A percentile compares a stretch with the other conserved stretches of the same genome.
phyloP scores from a whole-genome alignment of 306 rosid genomes.

The Cucurbita ficifolia region DNA sequence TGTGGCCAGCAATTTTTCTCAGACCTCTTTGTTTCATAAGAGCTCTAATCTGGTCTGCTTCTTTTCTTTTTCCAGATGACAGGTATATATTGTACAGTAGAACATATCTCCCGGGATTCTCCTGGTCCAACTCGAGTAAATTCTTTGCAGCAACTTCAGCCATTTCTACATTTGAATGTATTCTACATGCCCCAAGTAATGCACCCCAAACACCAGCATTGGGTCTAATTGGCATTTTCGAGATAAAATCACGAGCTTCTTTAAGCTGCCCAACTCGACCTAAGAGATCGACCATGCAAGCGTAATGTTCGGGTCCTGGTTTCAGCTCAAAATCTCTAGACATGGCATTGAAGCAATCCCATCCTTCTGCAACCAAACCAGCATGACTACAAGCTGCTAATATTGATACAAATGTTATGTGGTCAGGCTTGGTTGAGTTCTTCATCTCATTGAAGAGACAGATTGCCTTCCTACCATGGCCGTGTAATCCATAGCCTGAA shows the following conservation, averaged over 20 bases:
- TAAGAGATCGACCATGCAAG: conserved; percentile 33
- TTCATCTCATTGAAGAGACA: conserved; percentile 30
- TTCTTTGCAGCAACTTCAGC: conserved; percentile 22
- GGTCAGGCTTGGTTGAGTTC: conserved; percentile 18
- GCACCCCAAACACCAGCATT: conserved; percentile 34
- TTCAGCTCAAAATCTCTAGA: conserved; percentile 16
- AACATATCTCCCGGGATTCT: conserved; percentile 26
- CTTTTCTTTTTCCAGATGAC: conserved; percentile 15
- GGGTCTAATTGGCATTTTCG: conserved; percentile 27
- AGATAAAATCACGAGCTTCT: conserved; percentile 24
- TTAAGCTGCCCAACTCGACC: conserved; percentile 29
- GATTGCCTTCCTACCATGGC: conserved; percentile 22
- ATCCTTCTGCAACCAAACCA: conserved; percentile 29
- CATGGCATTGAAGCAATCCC: conserved; percentile 29
- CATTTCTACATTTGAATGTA: conserved; percentile 26
- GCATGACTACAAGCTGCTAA: conserved; percentile 35
- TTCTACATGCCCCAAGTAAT: conserved; percentile 29
- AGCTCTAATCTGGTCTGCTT: conserved; percentile 20
- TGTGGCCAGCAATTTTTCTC: conserved; percentile 27
- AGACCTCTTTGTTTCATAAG: conserved; percentile 25
- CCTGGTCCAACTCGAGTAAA: conserved; percentile 22
- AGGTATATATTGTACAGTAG: conserved; percentile 30
- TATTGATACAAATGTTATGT: conserved; percentile 15
- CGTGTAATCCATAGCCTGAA: conserved; percentile 30
- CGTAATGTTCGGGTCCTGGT: conserved; percentile 29